These are phyloP conservation scores for Pisolithus marmoratus DNA, from an alignment of 768 basidiomycete species.

Conservation along the genomic window DNA sequence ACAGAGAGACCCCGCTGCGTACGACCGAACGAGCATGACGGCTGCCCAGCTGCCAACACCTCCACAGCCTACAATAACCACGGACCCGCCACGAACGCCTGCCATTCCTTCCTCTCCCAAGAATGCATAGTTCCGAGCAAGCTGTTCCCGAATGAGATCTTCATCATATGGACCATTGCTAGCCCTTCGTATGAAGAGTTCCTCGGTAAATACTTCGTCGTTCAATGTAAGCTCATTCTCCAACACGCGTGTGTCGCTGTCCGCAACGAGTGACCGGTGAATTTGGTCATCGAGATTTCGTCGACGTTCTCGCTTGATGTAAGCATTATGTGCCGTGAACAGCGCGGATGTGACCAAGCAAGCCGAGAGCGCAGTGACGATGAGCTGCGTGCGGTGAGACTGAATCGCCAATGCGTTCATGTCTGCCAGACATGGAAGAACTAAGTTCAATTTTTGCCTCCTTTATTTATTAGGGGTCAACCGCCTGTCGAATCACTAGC, in stretches of 20 bases:
- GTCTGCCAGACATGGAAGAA: neutral
- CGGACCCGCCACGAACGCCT: constrained; percentile 64
- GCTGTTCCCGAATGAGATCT: constrained; percentile 78
- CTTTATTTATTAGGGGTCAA: no score
- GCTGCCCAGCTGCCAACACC: constrained; percentile 97
- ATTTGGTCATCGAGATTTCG: constrained; percentile 54
- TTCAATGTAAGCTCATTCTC: neutral
- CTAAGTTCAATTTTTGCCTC: no score
- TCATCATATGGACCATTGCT: constrained; percentile 54
- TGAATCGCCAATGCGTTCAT: constrained; percentile 25
- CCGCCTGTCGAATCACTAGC: no score
- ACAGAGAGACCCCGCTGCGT: constrained; percentile 27
- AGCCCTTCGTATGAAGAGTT: constrained; percentile 13
- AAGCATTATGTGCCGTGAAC: constrained; percentile 53
- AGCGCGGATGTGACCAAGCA: constrained; percentile 56
- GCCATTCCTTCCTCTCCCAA: constrained; percentile 87
- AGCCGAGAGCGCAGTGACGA: constrained; percentile 59
- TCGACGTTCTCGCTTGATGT: constrained; percentile 43
- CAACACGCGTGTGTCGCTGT: neutral
- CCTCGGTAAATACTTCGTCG: constrained; percentile 1
- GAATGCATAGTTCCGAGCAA: constrained; percentile 92
- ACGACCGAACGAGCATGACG: constrained; percentile 90
- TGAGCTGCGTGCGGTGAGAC: constrained; percentile 60
- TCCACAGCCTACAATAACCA: constrained; percentile 91
- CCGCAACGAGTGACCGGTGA: constrained; percentile 41